Evolutionary conservation across 2,329 filamentous ascomycete genomes (phyloP), one percentile per base, ranked within the genome.

Genomic region (Arthrinium phaeospermum): DNA sequence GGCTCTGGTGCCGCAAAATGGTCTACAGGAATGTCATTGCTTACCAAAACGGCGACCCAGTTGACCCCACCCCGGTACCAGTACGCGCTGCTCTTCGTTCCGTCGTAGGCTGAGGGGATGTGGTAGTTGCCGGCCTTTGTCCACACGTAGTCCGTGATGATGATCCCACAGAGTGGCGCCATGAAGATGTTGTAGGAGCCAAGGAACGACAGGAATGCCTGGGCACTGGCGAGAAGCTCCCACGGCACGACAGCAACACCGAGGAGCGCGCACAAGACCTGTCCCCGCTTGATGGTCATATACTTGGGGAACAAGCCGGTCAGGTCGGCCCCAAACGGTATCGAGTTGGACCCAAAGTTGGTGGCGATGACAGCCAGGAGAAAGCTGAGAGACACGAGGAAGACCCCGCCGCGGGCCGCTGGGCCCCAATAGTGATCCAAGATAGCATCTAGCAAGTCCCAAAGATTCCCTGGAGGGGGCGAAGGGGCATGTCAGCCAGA

Each of bases 251-350:
- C 77, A 0, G 80, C 76, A 8, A 79, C 77, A 8, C 80, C 80
- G 12, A 85, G 74, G 2, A 85, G 68, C 16, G 79, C 79, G 71
- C 83, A 84, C 13, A 85, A 74, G 6, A 85, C 74, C 74, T 84
- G 82, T 22, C 84, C 84, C 27, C 84, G 78, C 8, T 80, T 77
- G 71, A 86, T 86, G 16, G 80, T 85, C 70, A 86, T 78, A 73
- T 82, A 85, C 44, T 77, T 78, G 0, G 84, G 84, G 27, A 85
- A 79, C 0, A 85, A 77, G 12, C 82, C 82, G 0, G 80, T 83
- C 73, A 85, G 78, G 71, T 86, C 84, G 34, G 80, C 79, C 24
- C 83, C 83, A 57, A 83, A 81, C 0, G 83, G 82, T 67, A 85
- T 81, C 0, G 81, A 80, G 73, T 85, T 85, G 51, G 80, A 79